Evolutionary conservation across 441 rosid species (phyloP), one percentile per base, ranked within the genome.

Genomic region (Populus hybrid): DNA sequence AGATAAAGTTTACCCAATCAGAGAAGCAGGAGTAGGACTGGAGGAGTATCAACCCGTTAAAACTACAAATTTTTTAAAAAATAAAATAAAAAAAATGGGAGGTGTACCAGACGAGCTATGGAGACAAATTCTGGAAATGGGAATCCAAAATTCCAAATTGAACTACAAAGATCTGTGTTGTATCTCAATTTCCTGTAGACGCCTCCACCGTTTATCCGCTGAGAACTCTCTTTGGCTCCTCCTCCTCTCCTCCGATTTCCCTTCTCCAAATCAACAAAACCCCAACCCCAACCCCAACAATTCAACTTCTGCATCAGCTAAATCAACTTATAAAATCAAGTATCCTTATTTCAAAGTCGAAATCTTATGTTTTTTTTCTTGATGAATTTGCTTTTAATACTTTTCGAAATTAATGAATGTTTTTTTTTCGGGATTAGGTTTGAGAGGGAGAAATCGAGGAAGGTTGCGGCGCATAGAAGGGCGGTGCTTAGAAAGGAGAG

Each of bases 81-180:
- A 14, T 1, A 0, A 24, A 24, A 24, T 0, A 21, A 6, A 16
- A 71, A 68, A 36, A 64, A 87, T 87, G 90, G 78, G 81, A 3
- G 86, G 79, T 11, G 72, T 95, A 68, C 95, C 95, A 0, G 97
- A 95, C 82, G 98, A 95, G 81, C 83, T 93, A 75, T 90, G 97
- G 98, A 78, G 91, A 61, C 90, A 76, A 76, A 87, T 93, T 69
- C 85, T 95, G 2, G 92, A 87, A 77, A 74, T 77, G 40, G 97
- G 97, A 26, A 87, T 86, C 3, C 80, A 61, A 45, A 82, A 76
- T 12, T 83, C 85, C 9, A 68, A 80, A n/a, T 85, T 90, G 72
- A 76, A 75, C 21, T 88, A 70, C 82, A 90, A 85, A 81, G 98
- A 93, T 73, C 87, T 95, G 20, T 93, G 98, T 26, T 81, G 93